phyloP scores from a whole-genome alignment of 2,329 filamentous ascomycete species.

The Zasmidium angulare region DNA sequence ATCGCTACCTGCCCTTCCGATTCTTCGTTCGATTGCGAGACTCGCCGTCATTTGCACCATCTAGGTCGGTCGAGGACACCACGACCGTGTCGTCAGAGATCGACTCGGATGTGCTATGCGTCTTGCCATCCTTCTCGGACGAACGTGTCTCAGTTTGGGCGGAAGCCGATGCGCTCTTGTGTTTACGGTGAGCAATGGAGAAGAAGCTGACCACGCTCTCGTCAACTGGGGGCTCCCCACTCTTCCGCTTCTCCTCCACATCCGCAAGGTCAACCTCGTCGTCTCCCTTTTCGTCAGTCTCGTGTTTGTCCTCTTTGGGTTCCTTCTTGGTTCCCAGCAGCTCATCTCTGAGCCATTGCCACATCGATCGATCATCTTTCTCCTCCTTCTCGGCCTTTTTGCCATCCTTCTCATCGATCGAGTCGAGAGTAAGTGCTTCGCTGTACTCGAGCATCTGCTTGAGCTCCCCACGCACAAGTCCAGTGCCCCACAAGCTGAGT shows the following conservation, averaged over 20 bases:
- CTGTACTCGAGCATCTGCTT: constrained; percentile 77
- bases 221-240: not conserved
- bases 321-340: constrained; percentile 11
- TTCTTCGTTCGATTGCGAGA: not conserved
- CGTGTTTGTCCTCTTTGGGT: not conserved
- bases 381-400: constrained; percentile 13
- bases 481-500: constrained; percentile 72
- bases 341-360: constrained; percentile 11
- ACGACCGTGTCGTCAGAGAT: constrained; percentile 2
- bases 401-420: constrained; percentile 22
- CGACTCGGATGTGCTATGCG: not conserved
- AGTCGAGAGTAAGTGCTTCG: constrained; percentile 57
- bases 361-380: constrained; percentile 9
- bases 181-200: constrained; percentile 1
- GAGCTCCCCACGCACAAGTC: constrained; percentile 68
- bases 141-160: not conserved
- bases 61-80: not conserved
- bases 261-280: not conserved
- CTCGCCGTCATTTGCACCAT: not conserved
- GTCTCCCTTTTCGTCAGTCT: not conserved
- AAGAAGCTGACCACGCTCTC: constrained; percentile 1
- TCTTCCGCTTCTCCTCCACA: not conserved
- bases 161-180: not conserved
- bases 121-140: not conserved
- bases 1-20: not conserved